Conservation (phyloP, 768 basidiomycete genomes). For the Rhodotorula babjevae region DNA sequence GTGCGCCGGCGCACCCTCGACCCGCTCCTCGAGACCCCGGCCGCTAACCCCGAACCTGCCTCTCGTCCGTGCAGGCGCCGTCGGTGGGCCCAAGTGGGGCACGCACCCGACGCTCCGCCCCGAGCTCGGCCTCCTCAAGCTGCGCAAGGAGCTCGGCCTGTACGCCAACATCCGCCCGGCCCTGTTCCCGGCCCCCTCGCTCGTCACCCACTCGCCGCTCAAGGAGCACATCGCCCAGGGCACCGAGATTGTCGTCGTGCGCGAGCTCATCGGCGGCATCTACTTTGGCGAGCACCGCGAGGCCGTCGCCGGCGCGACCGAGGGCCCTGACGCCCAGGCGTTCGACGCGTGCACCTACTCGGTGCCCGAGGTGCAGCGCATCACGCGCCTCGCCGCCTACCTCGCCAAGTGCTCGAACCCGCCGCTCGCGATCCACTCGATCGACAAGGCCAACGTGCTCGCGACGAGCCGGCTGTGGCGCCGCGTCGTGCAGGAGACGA, state of each 20-base stretch:
- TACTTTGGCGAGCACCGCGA: constrained; percentile 95
- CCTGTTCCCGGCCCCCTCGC: constrained; percentile 85
- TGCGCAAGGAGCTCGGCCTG: constrained; percentile 87
- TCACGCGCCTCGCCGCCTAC: constrained; percentile 90
- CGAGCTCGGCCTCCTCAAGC: constrained; percentile 77
- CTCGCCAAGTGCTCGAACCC: constrained; percentile 78
- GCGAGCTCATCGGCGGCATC: constrained; percentile 91
- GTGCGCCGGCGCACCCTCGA: constrained; percentile 49
- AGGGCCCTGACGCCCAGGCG: constrained; percentile 59
- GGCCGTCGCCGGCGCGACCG: constrained; percentile 55
- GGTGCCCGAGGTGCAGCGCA: constrained; percentile 82
- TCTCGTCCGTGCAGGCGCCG: constrained; percentile 61
- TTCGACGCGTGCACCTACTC: constrained; percentile 94
- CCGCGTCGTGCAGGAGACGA: constrained; percentile 78
- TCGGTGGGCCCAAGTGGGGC: constrained; percentile 99
- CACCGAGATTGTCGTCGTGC: constrained; percentile 79
- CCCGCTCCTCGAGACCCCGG: neutral
- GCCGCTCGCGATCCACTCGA: constrained; percentile 79
- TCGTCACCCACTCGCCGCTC: constrained; percentile 81
- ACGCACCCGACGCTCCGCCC: constrained; percentile 81
- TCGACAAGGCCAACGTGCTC: constrained; percentile 98
- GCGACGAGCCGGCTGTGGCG: constrained; percentile 92
- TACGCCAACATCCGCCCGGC: constrained; percentile 98
- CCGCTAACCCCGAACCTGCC: neutral
- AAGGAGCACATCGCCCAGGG: constrained; percentile 51